phyloP scores from a whole-genome alignment of 805 yeast genomes.

The Cyberlindnera petersonii region DNA sequence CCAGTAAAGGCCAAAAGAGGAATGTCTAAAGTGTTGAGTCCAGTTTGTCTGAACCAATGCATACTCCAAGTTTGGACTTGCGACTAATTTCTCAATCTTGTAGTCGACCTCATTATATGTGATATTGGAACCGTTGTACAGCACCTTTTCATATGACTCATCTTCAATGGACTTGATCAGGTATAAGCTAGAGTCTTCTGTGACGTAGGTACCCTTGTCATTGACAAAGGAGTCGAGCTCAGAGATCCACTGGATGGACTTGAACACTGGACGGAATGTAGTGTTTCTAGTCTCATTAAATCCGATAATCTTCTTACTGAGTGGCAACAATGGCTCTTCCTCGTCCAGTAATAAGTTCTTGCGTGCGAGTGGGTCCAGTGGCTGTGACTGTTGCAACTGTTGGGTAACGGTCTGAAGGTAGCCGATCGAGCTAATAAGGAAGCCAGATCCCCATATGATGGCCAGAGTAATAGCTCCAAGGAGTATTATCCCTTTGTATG shows the following conservation, averaged over 20 bases:
- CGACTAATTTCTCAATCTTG: slow-evolving; percentile 49
- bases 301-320: slow-evolving; percentile 13
- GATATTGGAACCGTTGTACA: slow-evolving; percentile 50
- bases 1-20: slow-evolving; percentile 42
- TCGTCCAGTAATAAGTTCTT: neutral
- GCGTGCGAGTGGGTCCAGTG: slow-evolving; percentile 9
- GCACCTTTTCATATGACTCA: slow-evolving; percentile 37
- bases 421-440: slow-evolving; percentile 7
- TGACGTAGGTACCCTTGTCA: slow-evolving; percentile 68
- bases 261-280: slow-evolving; percentile 48
- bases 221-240: slow-evolving; percentile 42
- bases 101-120: slow-evolving; percentile 36
- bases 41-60: slow-evolving; percentile 61
- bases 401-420: slow-evolving; percentile 9
- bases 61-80: slow-evolving; percentile 61
- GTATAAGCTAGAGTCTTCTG: slow-evolving; percentile 44
- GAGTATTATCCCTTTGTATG: neutral
- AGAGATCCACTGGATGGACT: slow-evolving; percentile 67
- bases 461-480: slow-evolving; percentile 2
- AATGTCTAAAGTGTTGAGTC: slow-evolving; percentile 56
- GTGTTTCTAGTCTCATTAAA: slow-evolving; percentile 50
- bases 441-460: slow-evolving; percentile 14
- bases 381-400: slow-evolving; percentile 5
- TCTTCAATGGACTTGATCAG: slow-evolving; percentile 49
- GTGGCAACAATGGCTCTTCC: neutral